Conservation (phyloP, 2,329 filamentous ascomycete genomes). For the Penicillium rolfsii region DNA sequence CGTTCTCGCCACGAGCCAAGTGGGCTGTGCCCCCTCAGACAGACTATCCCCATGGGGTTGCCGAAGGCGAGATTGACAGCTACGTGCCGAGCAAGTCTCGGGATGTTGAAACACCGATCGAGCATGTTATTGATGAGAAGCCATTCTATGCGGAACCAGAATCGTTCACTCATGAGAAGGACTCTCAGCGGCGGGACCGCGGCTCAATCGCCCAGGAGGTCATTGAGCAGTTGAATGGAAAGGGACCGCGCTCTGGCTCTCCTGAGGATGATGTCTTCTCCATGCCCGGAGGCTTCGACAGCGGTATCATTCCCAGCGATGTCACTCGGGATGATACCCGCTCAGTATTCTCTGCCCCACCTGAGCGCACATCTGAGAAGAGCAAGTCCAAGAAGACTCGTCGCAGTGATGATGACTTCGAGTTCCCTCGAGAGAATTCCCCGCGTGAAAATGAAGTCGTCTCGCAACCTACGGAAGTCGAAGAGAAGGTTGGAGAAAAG, state of each 20-base stretch:
- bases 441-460: not conserved
- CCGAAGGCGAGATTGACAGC: conserved; percentile 55
- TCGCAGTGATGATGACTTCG: conserved; percentile 28
- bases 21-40: conserved; percentile 48
- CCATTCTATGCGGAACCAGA: conserved; percentile 30
- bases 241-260: conserved; percentile 20
- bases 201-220: conserved; percentile 31
- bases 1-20: conserved; percentile 58
- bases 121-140: conserved; percentile 22
- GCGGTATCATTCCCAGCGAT: conserved; percentile 16
- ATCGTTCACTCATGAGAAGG: conserved; percentile 12
- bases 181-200: conserved; percentile 12
- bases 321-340: conserved; percentile 15
- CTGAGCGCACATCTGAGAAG: conserved; percentile 10
- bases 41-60: conserved; percentile 45
- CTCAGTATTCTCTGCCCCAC: conserved; percentile 23
- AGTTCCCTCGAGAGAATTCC: conserved; percentile 23
- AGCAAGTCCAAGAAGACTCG: conserved; percentile 26
- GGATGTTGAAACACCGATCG: conserved; percentile 3
- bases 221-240: conserved; percentile 31
- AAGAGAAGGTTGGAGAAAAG: conserved; percentile 26
- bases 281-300: conserved; percentile 40
- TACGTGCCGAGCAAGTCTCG: conserved; percentile 42
- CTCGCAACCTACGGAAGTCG: conserved; percentile 2
- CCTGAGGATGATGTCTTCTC: conserved; percentile 31